Percentiles rank a stretch among this genome's conserved stretches.
Conservation (phyloP, 805 yeast genomes). For the Wickerhamomyces sydowiorum region DNA sequence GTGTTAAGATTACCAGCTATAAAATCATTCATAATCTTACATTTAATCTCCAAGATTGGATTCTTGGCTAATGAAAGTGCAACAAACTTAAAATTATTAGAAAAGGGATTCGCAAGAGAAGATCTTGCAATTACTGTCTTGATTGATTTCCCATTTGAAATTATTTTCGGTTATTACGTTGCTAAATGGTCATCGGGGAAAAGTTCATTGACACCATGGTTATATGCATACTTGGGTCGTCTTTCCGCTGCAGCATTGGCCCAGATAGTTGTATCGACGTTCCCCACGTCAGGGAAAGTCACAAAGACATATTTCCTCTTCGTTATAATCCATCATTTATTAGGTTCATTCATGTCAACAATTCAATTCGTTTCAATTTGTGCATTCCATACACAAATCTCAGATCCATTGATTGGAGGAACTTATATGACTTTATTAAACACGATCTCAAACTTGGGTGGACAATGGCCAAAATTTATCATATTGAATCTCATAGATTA, state of each 20-base stretch:
- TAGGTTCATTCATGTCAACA: conserved; percentile 89
- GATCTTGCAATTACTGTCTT: conserved; percentile 89
- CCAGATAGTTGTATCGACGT: conserved; percentile 61
- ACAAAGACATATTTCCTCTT: conserved; percentile 52
- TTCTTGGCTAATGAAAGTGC: conserved; percentile 96
- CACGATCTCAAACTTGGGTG: conserved; percentile 89
- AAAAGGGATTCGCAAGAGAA: conserved; percentile 88
- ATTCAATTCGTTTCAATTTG: conserved; percentile 91
- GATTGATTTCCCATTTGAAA: conserved; percentile 94
- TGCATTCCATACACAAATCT: conserved; percentile 92
- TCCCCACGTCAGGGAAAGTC: conserved; percentile 53
- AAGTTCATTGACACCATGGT: conserved; percentile 82
- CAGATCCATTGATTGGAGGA: conserved; percentile 95
- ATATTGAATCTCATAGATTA: conserved; percentile 76
- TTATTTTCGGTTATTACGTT: conserved; percentile 90
- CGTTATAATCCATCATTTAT: conserved; percentile 75
- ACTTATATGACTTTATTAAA: conserved; percentile 96
- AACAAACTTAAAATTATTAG: conserved; percentile 84
- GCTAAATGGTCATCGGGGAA: conserved; percentile 88
- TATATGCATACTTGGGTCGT: conserved; percentile 80
- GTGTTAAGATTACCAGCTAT: conserved; percentile 69
- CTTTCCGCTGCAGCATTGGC: conserved; percentile 71
- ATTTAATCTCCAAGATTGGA: conserved; percentile 79
- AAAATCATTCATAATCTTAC: conserved; percentile 66
- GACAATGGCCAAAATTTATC: conserved; percentile 94